Conservation (phyloP, 495 filamentous ascomycete genomes). For the Penicillium bovifimosum region DNA sequence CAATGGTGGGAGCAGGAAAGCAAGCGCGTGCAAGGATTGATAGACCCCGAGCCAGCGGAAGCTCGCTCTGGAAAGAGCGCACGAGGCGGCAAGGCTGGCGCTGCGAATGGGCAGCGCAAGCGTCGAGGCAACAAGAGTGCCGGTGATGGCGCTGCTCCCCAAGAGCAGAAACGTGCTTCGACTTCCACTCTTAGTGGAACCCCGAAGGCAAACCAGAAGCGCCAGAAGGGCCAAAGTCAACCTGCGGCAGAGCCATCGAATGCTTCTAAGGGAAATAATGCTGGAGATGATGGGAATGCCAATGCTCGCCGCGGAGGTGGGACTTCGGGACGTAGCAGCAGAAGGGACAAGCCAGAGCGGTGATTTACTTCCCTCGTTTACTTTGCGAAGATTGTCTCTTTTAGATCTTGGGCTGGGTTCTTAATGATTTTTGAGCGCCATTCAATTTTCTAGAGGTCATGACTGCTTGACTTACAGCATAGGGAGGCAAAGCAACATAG, state of each 20-base stretch:
- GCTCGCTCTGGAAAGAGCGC: constrained; percentile 26
- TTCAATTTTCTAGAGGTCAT: no score
- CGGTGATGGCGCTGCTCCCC: constrained; percentile 4
- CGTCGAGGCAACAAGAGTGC: constrained; percentile 26
- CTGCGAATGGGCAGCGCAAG: constrained; percentile 20
- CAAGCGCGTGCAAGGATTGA: constrained; percentile 58
- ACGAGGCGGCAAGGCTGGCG: constrained; percentile 20
- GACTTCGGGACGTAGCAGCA: constrained; percentile 8
- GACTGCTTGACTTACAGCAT: no score
- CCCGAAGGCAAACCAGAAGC: constrained; percentile 12
- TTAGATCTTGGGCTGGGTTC: no score
- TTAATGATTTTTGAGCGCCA: no score
- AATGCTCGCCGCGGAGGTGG: constrained; percentile 19
- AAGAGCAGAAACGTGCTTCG: constrained; percentile 1
- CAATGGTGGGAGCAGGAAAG: constrained; percentile 98
- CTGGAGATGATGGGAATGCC: background rate
- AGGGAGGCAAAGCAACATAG: no score
- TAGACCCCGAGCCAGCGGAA: constrained; percentile 46
- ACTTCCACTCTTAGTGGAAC: background rate
- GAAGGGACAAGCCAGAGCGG: constrained; percentile 2
- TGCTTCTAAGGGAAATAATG: background rate
- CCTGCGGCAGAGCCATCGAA: background rate
- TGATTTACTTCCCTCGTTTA: no score
- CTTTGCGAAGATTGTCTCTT: no score
- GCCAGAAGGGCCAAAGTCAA: constrained; percentile 3